Evolutionary conservation across 257 asterid genomes (phyloP).

Genomic region (Handroanthus guayacan): DNA sequence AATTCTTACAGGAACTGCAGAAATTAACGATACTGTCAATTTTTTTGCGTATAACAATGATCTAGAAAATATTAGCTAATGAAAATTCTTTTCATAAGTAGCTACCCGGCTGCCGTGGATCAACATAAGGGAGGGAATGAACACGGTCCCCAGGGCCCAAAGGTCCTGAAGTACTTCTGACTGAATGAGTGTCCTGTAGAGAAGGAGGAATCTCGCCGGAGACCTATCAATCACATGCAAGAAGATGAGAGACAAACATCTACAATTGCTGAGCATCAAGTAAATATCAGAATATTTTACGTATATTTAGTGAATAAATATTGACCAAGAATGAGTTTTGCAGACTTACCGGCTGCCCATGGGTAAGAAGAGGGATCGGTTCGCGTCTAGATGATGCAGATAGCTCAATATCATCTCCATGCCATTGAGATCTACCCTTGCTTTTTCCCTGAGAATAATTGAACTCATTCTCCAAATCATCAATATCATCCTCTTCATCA

Average conservation of each 20-base stretch:
- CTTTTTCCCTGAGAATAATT: slow-evolving; percentile 59
- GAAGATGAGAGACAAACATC: slow-evolving; percentile 20
- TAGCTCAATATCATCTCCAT: slow-evolving; percentile 67
- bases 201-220: slow-evolving; percentile 78
- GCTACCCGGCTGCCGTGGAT: slow-evolving; percentile 84
- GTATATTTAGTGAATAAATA: neutral
- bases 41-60: neutral
- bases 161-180: slow-evolving; percentile 83
- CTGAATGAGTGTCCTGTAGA: slow-evolving; percentile 66
- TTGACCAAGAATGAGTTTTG: neutral
- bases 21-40: slow-evolving; percentile 23
- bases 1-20: slow-evolving; percentile 81
- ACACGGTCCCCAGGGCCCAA: slow-evolving; percentile 76
- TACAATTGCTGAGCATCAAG: neutral
- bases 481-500: slow-evolving; percentile 73
- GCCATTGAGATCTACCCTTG: slow-evolving; percentile 72
- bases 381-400: slow-evolving; percentile 76
- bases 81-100: neutral
- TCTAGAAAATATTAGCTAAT: neutral
- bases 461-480: slow-evolving; percentile 80
- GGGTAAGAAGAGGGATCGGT: slow-evolving; percentile 75
- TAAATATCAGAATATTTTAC: neutral
- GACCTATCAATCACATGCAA: slow-evolving; percentile 41
- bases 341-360: slow-evolving; percentile 65
- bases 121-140: slow-evolving; percentile 65